Percentiles rank a stretch among this genome's conserved stretches.
These are phyloP conservation scores for Eucalyptus fibrosa DNA, from an alignment of 345 rosid species.

Conservation along the genomic window DNA sequence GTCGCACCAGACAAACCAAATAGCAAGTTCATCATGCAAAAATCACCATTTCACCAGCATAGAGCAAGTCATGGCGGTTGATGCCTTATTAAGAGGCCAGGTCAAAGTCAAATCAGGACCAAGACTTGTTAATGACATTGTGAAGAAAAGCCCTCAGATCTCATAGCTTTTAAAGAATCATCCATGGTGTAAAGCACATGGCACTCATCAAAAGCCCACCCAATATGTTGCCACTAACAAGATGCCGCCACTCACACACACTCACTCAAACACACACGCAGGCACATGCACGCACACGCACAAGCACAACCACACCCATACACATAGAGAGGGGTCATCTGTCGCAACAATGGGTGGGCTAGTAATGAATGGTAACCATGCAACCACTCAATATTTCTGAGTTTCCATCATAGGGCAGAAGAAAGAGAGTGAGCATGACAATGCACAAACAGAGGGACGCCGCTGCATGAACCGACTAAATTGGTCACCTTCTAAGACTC, in stretches of 20 bases:
- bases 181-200: neutral
- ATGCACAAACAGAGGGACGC: neutral
- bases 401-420: neutral
- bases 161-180: conserved; percentile 1
- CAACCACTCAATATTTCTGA: neutral
- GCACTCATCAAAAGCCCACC: neutral
- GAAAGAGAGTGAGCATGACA: neutral
- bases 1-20: neutral
- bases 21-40: neutral
- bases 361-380: neutral
- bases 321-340: neutral
- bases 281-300: neutral
- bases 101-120: neutral
- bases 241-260: neutral
- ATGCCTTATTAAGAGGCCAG: neutral
- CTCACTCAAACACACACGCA: neutral
- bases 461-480: neutral
- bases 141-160: conserved; percentile 2
- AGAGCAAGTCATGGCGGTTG: neutral
- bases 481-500: neutral
- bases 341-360: neutral
- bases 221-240: neutral
- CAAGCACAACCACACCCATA: neutral
- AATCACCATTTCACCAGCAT: neutral
- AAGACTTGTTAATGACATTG: neutral